Evolutionary conservation across 331 rosid genomes (phyloP).

Genomic region (Ulmus americana): DNA sequence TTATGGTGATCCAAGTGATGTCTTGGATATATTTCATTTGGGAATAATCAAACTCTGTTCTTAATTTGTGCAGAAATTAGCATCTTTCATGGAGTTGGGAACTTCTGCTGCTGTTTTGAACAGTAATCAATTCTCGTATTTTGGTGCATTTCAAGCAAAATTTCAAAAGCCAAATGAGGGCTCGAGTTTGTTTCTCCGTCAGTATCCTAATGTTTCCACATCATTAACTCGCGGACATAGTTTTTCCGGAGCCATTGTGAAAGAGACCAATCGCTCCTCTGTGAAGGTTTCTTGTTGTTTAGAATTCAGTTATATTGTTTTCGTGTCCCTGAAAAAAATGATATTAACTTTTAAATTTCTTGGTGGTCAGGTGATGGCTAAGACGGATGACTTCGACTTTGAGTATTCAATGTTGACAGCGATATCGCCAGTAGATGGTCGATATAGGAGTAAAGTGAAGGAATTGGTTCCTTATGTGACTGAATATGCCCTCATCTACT

Average conservation of each 20-base stretch:
- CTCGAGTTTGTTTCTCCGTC: neutral
- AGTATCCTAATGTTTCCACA: conserved; percentile 12
- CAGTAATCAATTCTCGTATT: neutral
- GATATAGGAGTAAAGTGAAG: conserved; percentile 72
- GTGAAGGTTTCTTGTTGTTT: conserved; percentile 6
- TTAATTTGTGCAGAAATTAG: neutral
- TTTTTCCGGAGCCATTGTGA: conserved; percentile 24
- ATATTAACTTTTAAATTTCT: neutral
- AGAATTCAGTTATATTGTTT: neutral
- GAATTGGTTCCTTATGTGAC: conserved; percentile 65
- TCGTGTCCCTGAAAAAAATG: neutral
- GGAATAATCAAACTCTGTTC: no score
- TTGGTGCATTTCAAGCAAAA: neutral
- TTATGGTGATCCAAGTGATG: no score
- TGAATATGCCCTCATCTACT: conserved; percentile 71
- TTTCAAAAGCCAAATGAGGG: neutral
- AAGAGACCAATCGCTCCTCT: conserved; percentile 10
- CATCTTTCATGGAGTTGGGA: conserved; percentile 16
- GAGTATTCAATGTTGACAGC: conserved; percentile 68
- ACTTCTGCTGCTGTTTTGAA: conserved; percentile 9
- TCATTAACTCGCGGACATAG: conserved; percentile 23
- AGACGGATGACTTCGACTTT: conserved; percentile 33
- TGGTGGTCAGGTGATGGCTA: conserved; percentile 22
- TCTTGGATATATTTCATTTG: no score
- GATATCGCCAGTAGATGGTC: conserved; percentile 84